Evolutionary conservation across 441 rosid species (phyloP).

Genomic region (Kokia cookei): DNA sequence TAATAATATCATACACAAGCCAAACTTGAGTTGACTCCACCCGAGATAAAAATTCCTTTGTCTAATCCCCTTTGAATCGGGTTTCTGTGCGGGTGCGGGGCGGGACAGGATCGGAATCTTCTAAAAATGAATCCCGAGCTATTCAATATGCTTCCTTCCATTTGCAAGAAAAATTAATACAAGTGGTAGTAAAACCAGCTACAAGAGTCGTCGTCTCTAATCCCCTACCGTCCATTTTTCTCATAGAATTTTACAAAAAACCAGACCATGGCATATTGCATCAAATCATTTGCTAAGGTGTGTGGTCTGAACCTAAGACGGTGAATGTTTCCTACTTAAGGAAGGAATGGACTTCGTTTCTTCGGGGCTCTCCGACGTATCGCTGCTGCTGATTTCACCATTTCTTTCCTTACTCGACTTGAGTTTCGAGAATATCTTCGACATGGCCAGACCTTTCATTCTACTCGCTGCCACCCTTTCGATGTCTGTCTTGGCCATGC

Average conservation of each 20-base stretch:
- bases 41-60: too few relatives aligned
- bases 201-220: conserved; percentile 17
- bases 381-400: conserved; percentile 56
- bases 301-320: conserved; percentile 17
- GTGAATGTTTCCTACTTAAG: conserved; percentile 50
- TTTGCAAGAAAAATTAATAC: conserved; percentile 5
- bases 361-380: conserved; percentile 57
- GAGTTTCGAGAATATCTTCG: conserved; percentile 47
- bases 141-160: neutral
- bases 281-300: neutral
- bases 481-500: conserved; percentile 20
- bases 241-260: conserved; percentile 23
- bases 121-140: conserved; percentile 5
- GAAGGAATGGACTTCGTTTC: conserved; percentile 50
- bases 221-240: conserved; percentile 21
- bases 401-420: conserved; percentile 49
- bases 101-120: neutral
- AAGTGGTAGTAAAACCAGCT: conserved; percentile 11
- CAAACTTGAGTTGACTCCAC: too few relatives aligned
- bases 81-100: neutral
- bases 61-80: too few relatives aligned
- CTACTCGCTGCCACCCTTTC: conserved; percentile 26
- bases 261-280: conserved; percentile 8
- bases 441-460: conserved; percentile 47
- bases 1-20: too few relatives aligned